Evolutionary conservation across 495 filamentous ascomycete genomes (phyloP), one percentile per base, ranked within the genome.

Genomic region (Bacidia rubella): DNA sequence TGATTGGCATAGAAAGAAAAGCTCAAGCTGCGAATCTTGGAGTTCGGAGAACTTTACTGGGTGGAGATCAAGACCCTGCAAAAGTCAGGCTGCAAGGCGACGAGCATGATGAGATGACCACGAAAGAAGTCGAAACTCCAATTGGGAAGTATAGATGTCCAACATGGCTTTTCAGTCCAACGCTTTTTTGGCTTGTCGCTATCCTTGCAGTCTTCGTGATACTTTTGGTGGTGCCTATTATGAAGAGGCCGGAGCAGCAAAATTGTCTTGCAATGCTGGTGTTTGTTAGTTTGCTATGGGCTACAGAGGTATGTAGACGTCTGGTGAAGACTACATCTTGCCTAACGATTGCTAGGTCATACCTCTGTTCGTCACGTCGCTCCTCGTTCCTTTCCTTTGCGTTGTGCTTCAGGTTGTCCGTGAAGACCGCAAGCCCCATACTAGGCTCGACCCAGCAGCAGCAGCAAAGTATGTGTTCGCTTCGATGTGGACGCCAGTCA

Each of bases 401-500:
- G 90, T 97, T 27, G 66, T 93, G 11, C 75, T 99, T 23, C 75
- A 75, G 29, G 86, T 99, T 45, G 86, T 95, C 56, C 80, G 89
- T 46, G 77, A 79, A 19, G 85, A 89, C 26, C 74, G 78, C 4
- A 79, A 78, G 60, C 83, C 83, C 0, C 71, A 89, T 59, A 58
- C 67, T 25, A 80, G 90, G 26, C 70, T 97, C 15, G 73, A 74
- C 21, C 75, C 87, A 1, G 85, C 86, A 58, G 74, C 77, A 23
- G 88, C 92, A 3, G 83, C 88, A 0, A 74, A 74, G 48, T 87
- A 83, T 61, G 81, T 95, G 32, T 96, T 97, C 59, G 71, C 86
- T 25, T 81, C 92, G 19, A 99, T 99, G 92, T 99, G 92, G 92
- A 96, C 90, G 10, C 89, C 93, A 0, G 92, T 97, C 27, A 99